Evolutionary conservation across 176 grass and related monocot species (phyloP).

Genomic region (Carex cristatella): DNA sequence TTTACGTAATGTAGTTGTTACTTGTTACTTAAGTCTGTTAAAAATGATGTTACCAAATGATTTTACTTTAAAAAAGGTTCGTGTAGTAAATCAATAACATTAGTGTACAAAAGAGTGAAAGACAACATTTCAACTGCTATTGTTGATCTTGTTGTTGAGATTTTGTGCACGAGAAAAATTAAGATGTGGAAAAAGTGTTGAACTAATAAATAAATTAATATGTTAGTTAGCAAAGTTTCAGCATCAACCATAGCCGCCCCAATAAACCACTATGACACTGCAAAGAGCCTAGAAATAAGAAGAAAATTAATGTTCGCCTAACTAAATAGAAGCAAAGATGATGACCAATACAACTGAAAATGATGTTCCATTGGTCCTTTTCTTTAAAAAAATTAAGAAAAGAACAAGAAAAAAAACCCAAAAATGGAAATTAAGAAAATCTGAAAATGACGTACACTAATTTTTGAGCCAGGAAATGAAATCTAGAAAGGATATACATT

Average conservation of each 20-base stretch:
- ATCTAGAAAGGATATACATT: background rate
- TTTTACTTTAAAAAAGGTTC: background rate
- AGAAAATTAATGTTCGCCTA: background rate
- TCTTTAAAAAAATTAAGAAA: background rate
- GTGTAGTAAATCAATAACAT: background rate
- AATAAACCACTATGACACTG: background rate
- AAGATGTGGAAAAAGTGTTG: background rate
- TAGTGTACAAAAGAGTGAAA: background rate
- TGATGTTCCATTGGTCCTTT: background rate
- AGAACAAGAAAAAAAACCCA: background rate
- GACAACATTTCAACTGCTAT: background rate
- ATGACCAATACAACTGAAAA: background rate
- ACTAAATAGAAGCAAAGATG: background rate
- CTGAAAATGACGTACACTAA: background rate
- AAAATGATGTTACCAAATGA: background rate
- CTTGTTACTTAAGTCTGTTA: background rate
- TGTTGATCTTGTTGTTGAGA: background rate
- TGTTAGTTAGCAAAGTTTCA: background rate
- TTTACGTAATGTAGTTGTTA: background rate
- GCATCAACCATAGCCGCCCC: background rate
- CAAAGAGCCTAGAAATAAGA: background rate
- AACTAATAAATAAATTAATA: background rate
- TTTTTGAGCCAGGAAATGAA: background rate
- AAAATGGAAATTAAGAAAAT: background rate
- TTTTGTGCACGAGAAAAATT: background rate